Evolutionary conservation across 106 monocot genomes (phyloP).

Genomic region (Dendrobium chrysotoxum): DNA sequence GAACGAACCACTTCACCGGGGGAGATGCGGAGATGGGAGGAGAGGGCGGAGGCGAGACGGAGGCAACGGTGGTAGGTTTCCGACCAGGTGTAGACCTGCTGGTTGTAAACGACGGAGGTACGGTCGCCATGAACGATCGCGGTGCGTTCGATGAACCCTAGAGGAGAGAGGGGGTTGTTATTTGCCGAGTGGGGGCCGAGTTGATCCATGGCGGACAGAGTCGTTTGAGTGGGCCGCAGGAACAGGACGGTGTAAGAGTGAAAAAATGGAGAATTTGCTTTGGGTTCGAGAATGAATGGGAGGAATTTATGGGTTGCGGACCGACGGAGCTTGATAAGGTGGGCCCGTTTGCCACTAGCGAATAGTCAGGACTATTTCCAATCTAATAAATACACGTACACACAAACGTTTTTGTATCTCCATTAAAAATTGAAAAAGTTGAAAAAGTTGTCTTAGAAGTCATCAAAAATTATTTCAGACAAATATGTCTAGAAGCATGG

Average conservation of each 20-base stretch:
- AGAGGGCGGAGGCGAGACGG: slow-evolving; percentile 49
- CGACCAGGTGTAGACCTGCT: slow-evolving; percentile 54
- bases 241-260: neutral
- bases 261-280: neutral
- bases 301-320: neutral
- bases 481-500: too few relatives aligned
- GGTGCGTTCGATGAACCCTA: slow-evolving; percentile 52
- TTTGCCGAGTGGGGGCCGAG: slow-evolving; percentile 39
- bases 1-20: neutral
- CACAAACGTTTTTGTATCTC: too few relatives aligned
- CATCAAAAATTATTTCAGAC: too few relatives aligned
- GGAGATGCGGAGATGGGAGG: slow-evolving; percentile 4
- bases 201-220: slow-evolving; percentile 22
- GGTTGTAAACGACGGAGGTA: slow-evolving; percentile 41
- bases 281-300: neutral
- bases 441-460: too few relatives aligned
- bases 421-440: too few relatives aligned
- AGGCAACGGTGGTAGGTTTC: slow-evolving; percentile 53
- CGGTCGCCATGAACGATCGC: slow-evolving; percentile 46
- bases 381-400: too few relatives aligned
- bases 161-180: slow-evolving; percentile 42
- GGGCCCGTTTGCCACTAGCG: too few relatives aligned
- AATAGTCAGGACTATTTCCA: too few relatives aligned
- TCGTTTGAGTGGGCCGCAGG: neutral
- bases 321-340: too few relatives aligned